A percentile compares a stretch with the other conserved stretches of the same genome.
These are phyloP conservation scores for Antrodiella citrinella DNA, from an alignment of 768 basidiomycete species.

Conservation along the genomic window DNA sequence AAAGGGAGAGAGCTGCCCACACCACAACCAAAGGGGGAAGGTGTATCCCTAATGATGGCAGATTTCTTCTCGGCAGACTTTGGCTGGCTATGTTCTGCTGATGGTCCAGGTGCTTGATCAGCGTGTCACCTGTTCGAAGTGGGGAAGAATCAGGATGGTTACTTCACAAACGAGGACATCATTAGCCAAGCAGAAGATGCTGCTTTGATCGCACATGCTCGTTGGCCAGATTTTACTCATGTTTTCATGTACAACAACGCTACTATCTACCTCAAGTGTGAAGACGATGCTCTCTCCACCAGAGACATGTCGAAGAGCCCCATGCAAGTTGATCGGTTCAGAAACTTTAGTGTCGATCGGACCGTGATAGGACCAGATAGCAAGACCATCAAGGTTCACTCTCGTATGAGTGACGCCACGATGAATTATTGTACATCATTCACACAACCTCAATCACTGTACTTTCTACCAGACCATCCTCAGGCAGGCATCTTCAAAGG, in stretches of 20 bases:
- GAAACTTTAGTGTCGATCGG: constrained; percentile 6
- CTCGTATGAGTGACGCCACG: constrained; percentile 24
- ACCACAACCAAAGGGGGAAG: constrained; percentile 32
- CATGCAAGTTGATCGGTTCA: not conserved
- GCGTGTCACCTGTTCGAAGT: constrained; percentile 12
- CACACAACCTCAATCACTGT: constrained; percentile 21
- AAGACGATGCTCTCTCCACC: constrained; percentile 19
- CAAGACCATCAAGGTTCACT: constrained; percentile 13
- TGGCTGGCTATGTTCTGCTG: constrained; percentile 19
- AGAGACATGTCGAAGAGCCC: constrained; percentile 16
- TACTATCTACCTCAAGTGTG: constrained; percentile 17
- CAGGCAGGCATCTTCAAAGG: constrained; percentile 25
- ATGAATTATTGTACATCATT: constrained; percentile 13
- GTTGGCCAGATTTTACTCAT: too few relatives aligned
- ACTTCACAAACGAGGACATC: constrained; percentile 18
- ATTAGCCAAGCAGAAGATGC: constrained; percentile 14
- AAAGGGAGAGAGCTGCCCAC: constrained; percentile 15
- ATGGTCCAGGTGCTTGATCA: constrained; percentile 14
- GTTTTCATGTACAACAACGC: constrained; percentile 23
- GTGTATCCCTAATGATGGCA: constrained; percentile 29
- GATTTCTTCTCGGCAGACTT: constrained; percentile 27
- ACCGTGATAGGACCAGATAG: too few relatives aligned
- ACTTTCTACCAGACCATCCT: constrained; percentile 19
- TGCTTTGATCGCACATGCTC: too few relatives aligned
- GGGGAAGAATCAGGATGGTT: constrained; percentile 20